Percentiles rank a stretch among this genome's conserved stretches.
Conservation (phyloP, 2,329 filamentous ascomycete genomes). For the Parasarocladium wereldwijsianum region DNA sequence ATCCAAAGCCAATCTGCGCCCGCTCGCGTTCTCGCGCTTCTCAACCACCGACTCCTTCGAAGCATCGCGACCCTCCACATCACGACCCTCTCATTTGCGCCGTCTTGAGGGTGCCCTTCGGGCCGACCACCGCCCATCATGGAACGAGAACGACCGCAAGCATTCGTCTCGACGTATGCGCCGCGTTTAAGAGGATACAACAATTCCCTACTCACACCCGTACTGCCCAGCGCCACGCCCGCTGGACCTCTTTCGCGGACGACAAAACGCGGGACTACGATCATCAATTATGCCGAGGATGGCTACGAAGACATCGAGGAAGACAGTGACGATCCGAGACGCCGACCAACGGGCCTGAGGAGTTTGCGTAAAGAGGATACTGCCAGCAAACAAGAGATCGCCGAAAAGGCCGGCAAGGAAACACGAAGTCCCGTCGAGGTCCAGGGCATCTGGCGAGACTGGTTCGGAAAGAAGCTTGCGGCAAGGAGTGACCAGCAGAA, state of each 20-base stretch:
- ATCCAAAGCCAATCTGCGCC: no score
- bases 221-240: slow-evolving; percentile 54
- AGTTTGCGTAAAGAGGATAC: slow-evolving; percentile 68
- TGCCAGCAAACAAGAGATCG: slow-evolving; percentile 43
- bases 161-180: slow-evolving; percentile 83
- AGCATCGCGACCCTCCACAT: not conserved
- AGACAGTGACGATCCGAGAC: slow-evolving; percentile 60
- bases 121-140: slow-evolving; percentile 20
- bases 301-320: slow-evolving; percentile 70
- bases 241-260: slow-evolving; percentile 58
- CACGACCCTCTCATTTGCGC: slow-evolving; percentile 6
- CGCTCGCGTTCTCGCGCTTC: no score
- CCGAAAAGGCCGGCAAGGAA: slow-evolving; percentile 74
- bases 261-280: slow-evolving; percentile 93
- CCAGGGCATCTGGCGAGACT: slow-evolving; percentile 87
- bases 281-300: slow-evolving; percentile 96
- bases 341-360: slow-evolving; percentile 70
- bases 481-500: slow-evolving; percentile 44
- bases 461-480: slow-evolving; percentile 64
- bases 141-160: slow-evolving; percentile 52
- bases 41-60: not conserved
- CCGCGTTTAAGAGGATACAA: slow-evolving; percentile 79
- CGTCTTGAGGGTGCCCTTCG: slow-evolving; percentile 17
- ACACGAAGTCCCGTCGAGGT: slow-evolving; percentile 63
- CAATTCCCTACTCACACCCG: slow-evolving; percentile 80